Conservation (phyloP, 495 filamentous ascomycete species). For the Aspergillus asperescens region DNA sequence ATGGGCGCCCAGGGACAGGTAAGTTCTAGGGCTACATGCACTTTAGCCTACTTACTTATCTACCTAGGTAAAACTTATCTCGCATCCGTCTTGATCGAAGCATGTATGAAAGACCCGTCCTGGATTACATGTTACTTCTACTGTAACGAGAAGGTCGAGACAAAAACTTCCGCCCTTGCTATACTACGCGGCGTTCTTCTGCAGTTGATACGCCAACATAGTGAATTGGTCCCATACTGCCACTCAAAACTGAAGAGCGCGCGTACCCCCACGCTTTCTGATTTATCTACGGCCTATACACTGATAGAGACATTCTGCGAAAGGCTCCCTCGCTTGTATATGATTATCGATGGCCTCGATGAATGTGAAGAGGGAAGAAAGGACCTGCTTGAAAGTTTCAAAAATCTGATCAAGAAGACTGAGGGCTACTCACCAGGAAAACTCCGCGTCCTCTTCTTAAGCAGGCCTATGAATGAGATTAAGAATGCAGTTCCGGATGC, state of each 20-base stretch:
- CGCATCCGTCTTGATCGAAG: conserved; percentile 3
- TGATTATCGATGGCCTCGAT: conserved; percentile 8
- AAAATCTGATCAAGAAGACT: conserved; percentile 1
- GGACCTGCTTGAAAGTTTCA: not conserved
- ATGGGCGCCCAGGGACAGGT: conserved; percentile 10
- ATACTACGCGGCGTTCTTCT: conserved; percentile 4
- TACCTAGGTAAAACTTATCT: conserved; percentile 5
- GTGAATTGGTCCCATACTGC: conserved; percentile 6
- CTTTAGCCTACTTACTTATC: not conserved
- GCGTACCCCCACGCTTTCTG: not conserved
- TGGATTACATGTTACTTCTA: conserved; percentile 7
- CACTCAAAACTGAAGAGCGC: not conserved
- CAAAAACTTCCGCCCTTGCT: not conserved
- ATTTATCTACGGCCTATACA: not conserved
- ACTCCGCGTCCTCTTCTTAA: conserved; percentile 3
- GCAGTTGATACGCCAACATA: not conserved
- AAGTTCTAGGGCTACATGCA: not conserved
- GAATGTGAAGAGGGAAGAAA: conserved; percentile 3
- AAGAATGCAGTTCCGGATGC: conserved; percentile 1
- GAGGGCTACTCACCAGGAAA: not conserved
- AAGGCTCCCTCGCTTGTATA: not conserved
- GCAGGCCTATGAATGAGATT: not conserved
- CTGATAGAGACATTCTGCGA: conserved; percentile 6
- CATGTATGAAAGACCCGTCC: not conserved
- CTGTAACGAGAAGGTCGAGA: conserved; percentile 1